Evolutionary conservation across 2,329 filamentous ascomycete species (phyloP).

Genomic region (Fusarium sororula): DNA sequence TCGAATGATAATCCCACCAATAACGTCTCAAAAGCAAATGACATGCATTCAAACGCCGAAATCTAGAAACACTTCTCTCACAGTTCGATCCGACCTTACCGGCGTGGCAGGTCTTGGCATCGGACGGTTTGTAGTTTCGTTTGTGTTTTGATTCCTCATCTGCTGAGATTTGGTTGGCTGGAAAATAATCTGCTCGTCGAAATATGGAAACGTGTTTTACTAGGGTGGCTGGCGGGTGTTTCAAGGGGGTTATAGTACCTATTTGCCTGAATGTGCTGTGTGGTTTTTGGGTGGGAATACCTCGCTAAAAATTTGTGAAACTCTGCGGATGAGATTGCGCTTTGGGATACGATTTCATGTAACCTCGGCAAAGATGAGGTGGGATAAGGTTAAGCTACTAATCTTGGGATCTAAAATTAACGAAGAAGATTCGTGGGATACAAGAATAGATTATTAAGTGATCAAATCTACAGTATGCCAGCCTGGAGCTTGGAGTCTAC

Average conservation of each 20-base stretch:
- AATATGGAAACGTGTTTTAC: slow-evolving; percentile 2
- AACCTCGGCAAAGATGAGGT: background rate
- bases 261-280: background rate
- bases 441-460: background rate
- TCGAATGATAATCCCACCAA: background rate
- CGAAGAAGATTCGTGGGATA: background rate
- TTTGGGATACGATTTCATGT: background rate
- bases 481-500: rapidly evolving
- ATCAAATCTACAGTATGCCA: rapidly evolving
- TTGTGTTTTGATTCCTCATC: background rate
- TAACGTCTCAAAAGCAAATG: background rate
- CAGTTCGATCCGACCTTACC: background rate
- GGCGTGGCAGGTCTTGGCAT: background rate
- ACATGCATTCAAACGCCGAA: background rate
- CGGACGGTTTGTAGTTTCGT: background rate
- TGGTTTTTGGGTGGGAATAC: background rate
- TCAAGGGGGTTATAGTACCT: background rate
- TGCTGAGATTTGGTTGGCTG: background rate
- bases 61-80: slow-evolving; percentile 2
- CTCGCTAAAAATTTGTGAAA: background rate
- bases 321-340: background rate
- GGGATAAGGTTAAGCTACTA: background rate
- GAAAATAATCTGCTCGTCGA: background rate
- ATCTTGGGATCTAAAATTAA: background rate
- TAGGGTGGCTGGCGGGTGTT: background rate